These are phyloP conservation scores for Diplodia scrobiculata DNA, from an alignment of 2,329 filamentous ascomycete species.

Conservation along the genomic window DNA sequence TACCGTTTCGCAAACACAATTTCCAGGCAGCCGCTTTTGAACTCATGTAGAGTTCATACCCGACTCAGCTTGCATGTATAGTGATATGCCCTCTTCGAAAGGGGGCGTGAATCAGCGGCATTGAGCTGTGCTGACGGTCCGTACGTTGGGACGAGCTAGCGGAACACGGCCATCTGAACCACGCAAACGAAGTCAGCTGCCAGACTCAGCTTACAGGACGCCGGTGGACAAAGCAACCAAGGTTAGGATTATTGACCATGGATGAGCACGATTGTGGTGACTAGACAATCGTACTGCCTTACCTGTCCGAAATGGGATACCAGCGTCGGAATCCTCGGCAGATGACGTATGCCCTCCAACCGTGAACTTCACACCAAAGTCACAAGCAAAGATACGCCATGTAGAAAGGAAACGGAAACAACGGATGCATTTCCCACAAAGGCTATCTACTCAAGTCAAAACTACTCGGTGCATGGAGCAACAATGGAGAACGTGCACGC, in stretches of 20 bases:
- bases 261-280: neutral
- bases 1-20: neutral
- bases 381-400: neutral
- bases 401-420: constrained; percentile 20
- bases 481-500: constrained; percentile 1
- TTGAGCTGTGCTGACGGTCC: neutral
- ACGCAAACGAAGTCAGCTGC: neutral
- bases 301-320: no score
- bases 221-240: neutral
- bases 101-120: no score
- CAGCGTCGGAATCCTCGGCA: neutral
- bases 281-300: neutral
- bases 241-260: neutral
- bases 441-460: constrained; percentile 26
- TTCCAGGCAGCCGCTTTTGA: neutral
- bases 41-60: neutral
- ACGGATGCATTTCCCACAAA: constrained; percentile 26
- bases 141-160: neutral
- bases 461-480: constrained; percentile 6
- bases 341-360: neutral
- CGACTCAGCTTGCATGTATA: no score
- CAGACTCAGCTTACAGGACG: neutral
- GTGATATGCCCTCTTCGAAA: no score
- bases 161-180: neutral
- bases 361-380: neutral